phyloP scores from a whole-genome alignment of 2,329 filamentous ascomycete species.

The Fusarium xylarioides region DNA sequence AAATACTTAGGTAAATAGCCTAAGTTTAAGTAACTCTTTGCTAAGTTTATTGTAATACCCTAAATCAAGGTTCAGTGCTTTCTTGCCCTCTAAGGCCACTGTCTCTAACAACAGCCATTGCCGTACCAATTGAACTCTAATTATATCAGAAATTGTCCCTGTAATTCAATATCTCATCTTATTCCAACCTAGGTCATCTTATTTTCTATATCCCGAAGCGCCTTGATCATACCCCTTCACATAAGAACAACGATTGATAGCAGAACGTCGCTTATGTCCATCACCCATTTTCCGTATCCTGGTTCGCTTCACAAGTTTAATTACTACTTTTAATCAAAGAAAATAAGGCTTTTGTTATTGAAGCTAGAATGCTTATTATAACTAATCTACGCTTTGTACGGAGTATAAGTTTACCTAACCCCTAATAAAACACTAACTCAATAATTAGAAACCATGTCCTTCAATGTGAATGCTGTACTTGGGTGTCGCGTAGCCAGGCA shows the following conservation, averaged over 20 bases:
- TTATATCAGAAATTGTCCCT: neutral
- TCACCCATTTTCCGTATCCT: slow-evolving; percentile 1
- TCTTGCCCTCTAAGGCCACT: no score
- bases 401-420: neutral
- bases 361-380: no score
- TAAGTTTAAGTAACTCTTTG: no score
- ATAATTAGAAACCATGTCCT: slow-evolving; percentile 7
- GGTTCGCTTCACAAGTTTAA: slow-evolving; percentile 3
- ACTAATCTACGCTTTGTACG: no score
- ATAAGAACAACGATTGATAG: neutral
- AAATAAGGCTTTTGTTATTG: no score
- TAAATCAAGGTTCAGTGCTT: no score
- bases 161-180: neutral
- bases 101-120: neutral
- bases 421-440: neutral
- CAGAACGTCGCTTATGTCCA: slow-evolving; percentile 5
- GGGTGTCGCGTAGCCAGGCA: slow-evolving; percentile 36
- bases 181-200: neutral
- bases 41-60: no score
- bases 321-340: no score
- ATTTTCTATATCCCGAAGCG: neutral
- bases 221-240: neutral
- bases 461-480: slow-evolving; percentile 26
- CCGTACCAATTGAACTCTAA: neutral
- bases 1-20: no score